Evolutionary conservation across 345 rosid species (phyloP).

Genomic region (Trapa incisa): DNA sequence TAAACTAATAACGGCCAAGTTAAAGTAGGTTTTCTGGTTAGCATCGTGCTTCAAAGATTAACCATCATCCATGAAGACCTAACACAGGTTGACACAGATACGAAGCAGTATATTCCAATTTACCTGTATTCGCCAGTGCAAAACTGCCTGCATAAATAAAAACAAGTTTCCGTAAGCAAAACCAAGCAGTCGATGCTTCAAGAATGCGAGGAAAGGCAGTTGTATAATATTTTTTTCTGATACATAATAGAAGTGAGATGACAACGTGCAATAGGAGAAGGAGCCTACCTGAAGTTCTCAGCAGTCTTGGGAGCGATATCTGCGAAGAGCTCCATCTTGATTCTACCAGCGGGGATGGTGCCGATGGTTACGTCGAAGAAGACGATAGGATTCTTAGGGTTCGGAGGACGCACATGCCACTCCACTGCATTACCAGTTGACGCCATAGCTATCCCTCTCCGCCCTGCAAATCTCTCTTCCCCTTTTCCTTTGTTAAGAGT

Average conservation of each 20-base stretch:
- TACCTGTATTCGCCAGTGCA: constrained; percentile 95
- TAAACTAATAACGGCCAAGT: too few relatives aligned
- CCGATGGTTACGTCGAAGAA: constrained; percentile 93
- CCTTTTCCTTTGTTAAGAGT: not conserved
- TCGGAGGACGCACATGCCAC: constrained; percentile 90
- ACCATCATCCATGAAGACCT: too few relatives aligned
- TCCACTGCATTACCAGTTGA: constrained; percentile 35
- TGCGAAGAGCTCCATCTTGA: constrained; percentile 98
- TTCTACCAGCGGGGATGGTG: constrained; percentile 79
- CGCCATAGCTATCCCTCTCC: constrained; percentile 27
- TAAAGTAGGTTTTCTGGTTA: too few relatives aligned
- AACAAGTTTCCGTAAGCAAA: too few relatives aligned
- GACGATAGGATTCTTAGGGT: constrained; percentile 91
- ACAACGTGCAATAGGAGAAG: not conserved
- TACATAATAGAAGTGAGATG: not conserved
- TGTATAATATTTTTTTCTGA: too few relatives aligned
- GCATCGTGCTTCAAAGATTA: too few relatives aligned
- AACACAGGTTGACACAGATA: too few relatives aligned
- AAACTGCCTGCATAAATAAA: constrained; percentile 53
- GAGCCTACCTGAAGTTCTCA: constrained; percentile 72
- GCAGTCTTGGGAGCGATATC: constrained; percentile 86
- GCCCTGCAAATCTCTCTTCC: not conserved
- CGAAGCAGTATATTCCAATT: not conserved
- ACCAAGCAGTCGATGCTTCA: too few relatives aligned
- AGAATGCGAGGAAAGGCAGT: not conserved